Conservation (phyloP, 2,329 filamentous ascomycete species). For the Myriosclerotinia duriaeana region DNA sequence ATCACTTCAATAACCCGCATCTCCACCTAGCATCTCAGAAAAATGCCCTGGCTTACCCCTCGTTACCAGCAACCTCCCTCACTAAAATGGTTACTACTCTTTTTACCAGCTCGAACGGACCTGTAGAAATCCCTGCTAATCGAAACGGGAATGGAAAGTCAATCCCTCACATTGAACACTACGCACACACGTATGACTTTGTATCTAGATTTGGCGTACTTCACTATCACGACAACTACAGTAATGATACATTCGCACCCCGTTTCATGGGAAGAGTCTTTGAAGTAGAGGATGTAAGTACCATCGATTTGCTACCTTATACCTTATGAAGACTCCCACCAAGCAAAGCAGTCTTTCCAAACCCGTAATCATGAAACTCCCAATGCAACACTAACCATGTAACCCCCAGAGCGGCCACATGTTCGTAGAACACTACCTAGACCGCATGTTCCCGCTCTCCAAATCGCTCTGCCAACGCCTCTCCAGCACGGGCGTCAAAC, state of each 20-base stretch:
- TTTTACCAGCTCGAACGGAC: not conserved
- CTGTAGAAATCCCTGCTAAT: not conserved
- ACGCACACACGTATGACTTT: slow-evolving; percentile 71
- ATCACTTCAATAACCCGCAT: slow-evolving; percentile 78
- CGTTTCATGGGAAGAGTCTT: slow-evolving; percentile 39
- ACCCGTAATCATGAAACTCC: not conserved
- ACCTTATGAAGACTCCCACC: not conserved
- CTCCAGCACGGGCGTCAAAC: slow-evolving; percentile 27
- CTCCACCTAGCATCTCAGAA: slow-evolving; percentile 50
- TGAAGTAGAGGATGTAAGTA: slow-evolving; percentile 24
- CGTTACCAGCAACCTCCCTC: slow-evolving; percentile 43
- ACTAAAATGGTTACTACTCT: slow-evolving; percentile 24
- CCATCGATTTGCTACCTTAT: not conserved
- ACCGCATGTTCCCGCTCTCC: slow-evolving; percentile 39
- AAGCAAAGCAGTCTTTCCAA: not conserved
- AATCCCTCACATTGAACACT: slow-evolving; percentile 76
- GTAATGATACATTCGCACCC: slow-evolving; percentile 22
- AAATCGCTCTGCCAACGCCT: slow-evolving; percentile 23
- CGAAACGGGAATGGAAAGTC: slow-evolving; percentile 40
- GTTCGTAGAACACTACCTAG: slow-evolving; percentile 41
- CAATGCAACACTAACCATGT: not conserved
- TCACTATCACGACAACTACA: slow-evolving; percentile 52
- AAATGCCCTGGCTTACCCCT: slow-evolving; percentile 42
- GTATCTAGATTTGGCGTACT: slow-evolving; percentile 74
- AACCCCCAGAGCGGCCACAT: slow-evolving; percentile 34